These are phyloP conservation scores for Lyophyllum atratum DNA, from an alignment of 768 basidiomycete genomes.

Conservation along the genomic window DNA sequence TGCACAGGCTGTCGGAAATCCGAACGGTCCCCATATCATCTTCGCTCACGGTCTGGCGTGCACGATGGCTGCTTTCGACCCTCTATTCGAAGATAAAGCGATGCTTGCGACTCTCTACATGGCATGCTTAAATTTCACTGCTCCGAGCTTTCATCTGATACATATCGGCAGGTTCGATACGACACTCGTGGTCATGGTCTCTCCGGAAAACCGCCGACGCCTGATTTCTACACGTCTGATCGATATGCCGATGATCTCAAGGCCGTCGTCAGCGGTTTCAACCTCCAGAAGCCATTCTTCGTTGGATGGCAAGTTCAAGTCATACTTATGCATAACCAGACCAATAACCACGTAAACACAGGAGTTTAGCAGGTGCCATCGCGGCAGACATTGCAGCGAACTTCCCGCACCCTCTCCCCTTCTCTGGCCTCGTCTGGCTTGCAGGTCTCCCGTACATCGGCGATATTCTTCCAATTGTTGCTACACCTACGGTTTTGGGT, in stretches of 20 bases:
- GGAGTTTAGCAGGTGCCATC: conserved; percentile 23
- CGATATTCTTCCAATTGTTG: conserved; percentile 21
- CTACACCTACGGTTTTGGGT: conserved; percentile 19
- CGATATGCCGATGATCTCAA: conserved; percentile 35
- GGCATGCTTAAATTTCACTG: not conserved
- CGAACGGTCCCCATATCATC: conserved; percentile 5
- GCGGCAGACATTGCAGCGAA: conserved; percentile 29
- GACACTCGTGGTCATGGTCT: conserved; percentile 36
- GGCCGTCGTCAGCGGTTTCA: conserved; percentile 30
- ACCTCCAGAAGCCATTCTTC: conserved; percentile 28
- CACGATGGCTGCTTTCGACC: conserved; percentile 10
- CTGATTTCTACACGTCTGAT: conserved; percentile 27
- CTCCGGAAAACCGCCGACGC: conserved; percentile 30
- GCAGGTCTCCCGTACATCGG: conserved; percentile 28
- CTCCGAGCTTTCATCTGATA: not conserved
- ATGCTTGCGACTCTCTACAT: conserved; percentile 6
- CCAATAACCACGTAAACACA: not conserved
- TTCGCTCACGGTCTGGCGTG: conserved; percentile 12
- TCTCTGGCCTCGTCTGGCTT: conserved; percentile 30
- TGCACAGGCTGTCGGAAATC: conserved; percentile 11
- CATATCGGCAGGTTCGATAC: conserved; percentile 29
- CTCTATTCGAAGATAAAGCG: conserved; percentile 1
- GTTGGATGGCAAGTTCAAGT: conserved; percentile 29
- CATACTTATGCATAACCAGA: not conserved
- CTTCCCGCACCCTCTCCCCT: conserved; percentile 21